Conservation (phyloP, 257 asterid species). For the Solanum sitiens region DNA sequence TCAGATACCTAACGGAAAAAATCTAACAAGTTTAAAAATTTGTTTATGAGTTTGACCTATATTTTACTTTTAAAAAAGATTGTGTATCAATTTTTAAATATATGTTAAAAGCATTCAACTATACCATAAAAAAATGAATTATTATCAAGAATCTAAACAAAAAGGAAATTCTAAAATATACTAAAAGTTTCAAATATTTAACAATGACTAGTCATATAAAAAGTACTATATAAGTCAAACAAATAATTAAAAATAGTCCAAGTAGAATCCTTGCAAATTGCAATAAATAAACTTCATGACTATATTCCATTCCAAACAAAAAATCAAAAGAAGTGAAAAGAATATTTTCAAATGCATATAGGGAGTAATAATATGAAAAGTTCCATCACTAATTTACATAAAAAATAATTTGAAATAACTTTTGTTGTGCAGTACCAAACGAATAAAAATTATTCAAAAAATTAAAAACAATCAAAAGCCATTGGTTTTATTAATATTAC, state of each 20-base stretch:
- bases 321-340: background rate
- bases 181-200: background rate
- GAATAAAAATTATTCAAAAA: background rate
- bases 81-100: background rate
- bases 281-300: background rate
- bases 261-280: background rate
- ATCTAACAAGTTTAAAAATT: too few relatives aligned
- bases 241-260: background rate
- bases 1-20: too few relatives aligned
- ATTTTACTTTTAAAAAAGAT: background rate
- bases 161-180: background rate
- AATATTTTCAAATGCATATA: background rate
- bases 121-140: background rate
- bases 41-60: too few relatives aligned
- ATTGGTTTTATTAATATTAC: background rate
- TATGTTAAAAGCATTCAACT: background rate
- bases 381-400: background rate
- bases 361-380: background rate
- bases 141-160: background rate
- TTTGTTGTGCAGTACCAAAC: background rate
- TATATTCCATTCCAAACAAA: background rate
- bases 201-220: background rate
- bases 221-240: background rate
- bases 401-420: too few relatives aligned
- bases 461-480: too few relatives aligned